A percentile compares a stretch with the other conserved stretches of the same genome.
These are phyloP conservation scores for Ophiostoma australiae DNA, from an alignment of 2,329 filamentous ascomycete genomes.

Conservation along the genomic window DNA sequence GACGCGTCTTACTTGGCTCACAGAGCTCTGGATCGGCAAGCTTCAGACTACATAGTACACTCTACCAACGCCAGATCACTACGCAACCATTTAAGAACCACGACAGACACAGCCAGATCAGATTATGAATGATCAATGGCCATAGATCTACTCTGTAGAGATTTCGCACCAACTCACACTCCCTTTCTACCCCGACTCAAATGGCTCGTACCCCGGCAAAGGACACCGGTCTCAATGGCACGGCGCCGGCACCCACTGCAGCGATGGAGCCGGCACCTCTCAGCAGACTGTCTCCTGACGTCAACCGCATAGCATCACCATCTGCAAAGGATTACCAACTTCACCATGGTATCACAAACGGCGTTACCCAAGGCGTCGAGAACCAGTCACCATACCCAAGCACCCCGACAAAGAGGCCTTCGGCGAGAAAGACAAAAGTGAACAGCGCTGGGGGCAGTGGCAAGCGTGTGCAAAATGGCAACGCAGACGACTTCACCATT, in stretches of 20 bases:
- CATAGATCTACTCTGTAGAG: not conserved
- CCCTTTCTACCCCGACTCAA: not conserved
- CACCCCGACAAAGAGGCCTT: conserved; percentile 17
- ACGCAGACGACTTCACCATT: conserved; percentile 12
- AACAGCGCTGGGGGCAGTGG: not conserved
- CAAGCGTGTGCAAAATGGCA: not conserved
- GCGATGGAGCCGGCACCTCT: not conserved
- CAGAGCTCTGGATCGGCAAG: not conserved
- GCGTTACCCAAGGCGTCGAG: not conserved
- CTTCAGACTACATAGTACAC: not conserved
- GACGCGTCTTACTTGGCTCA: not conserved
- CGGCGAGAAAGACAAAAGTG: not conserved
- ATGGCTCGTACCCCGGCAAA: conserved; percentile 19
- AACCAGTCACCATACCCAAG: conserved; percentile 5
- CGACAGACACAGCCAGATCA: not conserved
- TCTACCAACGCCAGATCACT: not conserved
- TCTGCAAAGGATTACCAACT: not conserved
- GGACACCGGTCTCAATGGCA: conserved; percentile 10
- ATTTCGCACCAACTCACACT: not conserved
- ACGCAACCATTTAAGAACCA: not conserved
- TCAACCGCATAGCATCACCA: not conserved
- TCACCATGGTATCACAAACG: not conserved
- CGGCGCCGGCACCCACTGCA: not conserved
- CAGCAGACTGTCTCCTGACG: conserved; percentile 4
- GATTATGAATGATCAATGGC: not conserved